Evolutionary conservation across 2,329 filamentous ascomycete species (phyloP).

Genomic region (Trichoderma simmonsii): DNA sequence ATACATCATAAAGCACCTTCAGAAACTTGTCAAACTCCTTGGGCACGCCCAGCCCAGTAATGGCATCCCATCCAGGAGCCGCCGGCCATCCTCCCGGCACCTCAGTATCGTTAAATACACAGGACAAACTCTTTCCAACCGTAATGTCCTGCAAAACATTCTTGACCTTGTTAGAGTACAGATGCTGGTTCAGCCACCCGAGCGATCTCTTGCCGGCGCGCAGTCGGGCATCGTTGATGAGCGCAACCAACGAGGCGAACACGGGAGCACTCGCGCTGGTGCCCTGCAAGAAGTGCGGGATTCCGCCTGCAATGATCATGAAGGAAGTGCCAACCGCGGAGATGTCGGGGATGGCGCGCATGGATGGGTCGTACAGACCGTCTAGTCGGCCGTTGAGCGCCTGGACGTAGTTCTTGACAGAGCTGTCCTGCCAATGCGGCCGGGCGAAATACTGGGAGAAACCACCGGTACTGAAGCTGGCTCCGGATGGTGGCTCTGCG

Average conservation of each 20-base stretch:
- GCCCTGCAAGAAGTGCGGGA: slow-evolving; percentile 33
- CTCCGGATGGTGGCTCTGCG: slow-evolving; percentile 38
- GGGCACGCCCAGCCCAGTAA: slow-evolving; percentile 50
- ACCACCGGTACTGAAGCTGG: slow-evolving; percentile 48
- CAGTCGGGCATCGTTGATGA: slow-evolving; percentile 54
- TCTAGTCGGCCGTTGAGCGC: slow-evolving; percentile 41
- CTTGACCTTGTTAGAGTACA: slow-evolving; percentile 42
- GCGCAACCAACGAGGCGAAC: slow-evolving; percentile 51
- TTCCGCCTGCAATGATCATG: slow-evolving; percentile 33
- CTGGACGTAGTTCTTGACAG: slow-evolving; percentile 41
- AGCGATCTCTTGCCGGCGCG: slow-evolving; percentile 46
- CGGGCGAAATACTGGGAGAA: slow-evolving; percentile 51
- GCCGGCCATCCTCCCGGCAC: slow-evolving; percentile 44
- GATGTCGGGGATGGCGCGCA: slow-evolving; percentile 51
- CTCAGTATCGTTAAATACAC: slow-evolving; percentile 33
- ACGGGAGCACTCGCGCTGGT: slow-evolving; percentile 55
- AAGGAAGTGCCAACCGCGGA: slow-evolving; percentile 59
- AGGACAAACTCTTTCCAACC: slow-evolving; percentile 40
- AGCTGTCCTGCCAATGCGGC: slow-evolving; percentile 43
- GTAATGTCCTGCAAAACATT: slow-evolving; percentile 42
- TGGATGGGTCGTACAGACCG: slow-evolving; percentile 43
- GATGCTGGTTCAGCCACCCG: slow-evolving; percentile 52
- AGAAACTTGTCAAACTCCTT: slow-evolving; percentile 40
- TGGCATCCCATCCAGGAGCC: slow-evolving; percentile 44
- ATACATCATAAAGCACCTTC: slow-evolving; percentile 28